phyloP scores from a whole-genome alignment of 495 filamentous ascomycete species.

The Aspergillus asperescens region DNA sequence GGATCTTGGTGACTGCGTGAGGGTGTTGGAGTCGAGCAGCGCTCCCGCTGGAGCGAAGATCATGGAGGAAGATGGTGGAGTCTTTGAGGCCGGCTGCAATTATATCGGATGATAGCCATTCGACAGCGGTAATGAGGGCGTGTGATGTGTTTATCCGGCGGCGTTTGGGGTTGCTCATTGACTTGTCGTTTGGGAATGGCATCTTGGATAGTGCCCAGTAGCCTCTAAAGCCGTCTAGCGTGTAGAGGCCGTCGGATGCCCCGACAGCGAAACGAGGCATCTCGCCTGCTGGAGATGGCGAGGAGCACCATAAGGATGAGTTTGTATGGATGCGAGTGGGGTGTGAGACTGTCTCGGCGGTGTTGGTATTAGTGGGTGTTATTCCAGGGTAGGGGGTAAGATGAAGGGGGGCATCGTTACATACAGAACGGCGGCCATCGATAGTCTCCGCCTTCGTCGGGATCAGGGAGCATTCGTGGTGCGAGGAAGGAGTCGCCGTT shows the following conservation, averaged over 20 bases:
- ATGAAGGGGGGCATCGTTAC: not conserved
- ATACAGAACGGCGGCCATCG: slow-evolving; percentile 29
- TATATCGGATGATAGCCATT: slow-evolving; percentile 36
- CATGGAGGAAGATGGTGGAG: slow-evolving; percentile 35
- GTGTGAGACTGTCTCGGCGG: slow-evolving; percentile 23
- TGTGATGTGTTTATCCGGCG: slow-evolving; percentile 28
- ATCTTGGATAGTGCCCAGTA: slow-evolving; percentile 33
- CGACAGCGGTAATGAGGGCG: slow-evolving; percentile 32
- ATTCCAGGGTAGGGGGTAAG: not conserved
- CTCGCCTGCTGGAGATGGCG: slow-evolving; percentile 27
- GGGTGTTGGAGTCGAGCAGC: slow-evolving; percentile 33
- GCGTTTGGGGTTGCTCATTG: slow-evolving; percentile 14
- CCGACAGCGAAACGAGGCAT: slow-evolving; percentile 37
- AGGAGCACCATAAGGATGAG: slow-evolving; percentile 35
- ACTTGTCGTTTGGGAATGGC: slow-evolving; percentile 23
- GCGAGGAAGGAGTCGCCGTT: slow-evolving; percentile 34
- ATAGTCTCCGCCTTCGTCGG: slow-evolving; percentile 33
- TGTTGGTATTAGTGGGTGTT: not conserved
- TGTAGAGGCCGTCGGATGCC: slow-evolving; percentile 39
- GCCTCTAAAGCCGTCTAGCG: slow-evolving; percentile 26
- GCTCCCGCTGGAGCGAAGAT: slow-evolving; percentile 32
- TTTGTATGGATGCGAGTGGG: slow-evolving; percentile 28
- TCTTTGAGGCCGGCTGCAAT: slow-evolving; percentile 36
- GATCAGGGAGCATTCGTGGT: slow-evolving; percentile 31
- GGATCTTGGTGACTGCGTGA: slow-evolving; percentile 33